Evolutionary conservation across 2,329 filamentous ascomycete species (phyloP).

Genomic region (Blastomyces parvus): DNA sequence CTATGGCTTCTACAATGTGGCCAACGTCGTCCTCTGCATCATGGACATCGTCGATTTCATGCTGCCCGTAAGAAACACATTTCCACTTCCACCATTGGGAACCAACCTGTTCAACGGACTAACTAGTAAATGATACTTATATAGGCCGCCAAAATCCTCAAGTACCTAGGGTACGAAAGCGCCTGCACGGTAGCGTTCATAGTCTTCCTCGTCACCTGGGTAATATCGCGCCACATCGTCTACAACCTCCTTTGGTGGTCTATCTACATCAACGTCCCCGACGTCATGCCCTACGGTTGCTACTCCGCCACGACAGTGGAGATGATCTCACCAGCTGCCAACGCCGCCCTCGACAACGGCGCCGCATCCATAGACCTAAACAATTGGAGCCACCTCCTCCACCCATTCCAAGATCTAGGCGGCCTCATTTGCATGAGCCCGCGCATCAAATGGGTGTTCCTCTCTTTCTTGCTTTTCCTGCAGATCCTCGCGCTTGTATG

Average conservation of each 20-base stretch:
- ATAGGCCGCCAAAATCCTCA: conserved; percentile 82
- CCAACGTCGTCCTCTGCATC: conserved; percentile 76
- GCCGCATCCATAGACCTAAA: background rate
- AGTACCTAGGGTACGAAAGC: conserved; percentile 69
- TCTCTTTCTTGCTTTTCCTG: conserved; percentile 64
- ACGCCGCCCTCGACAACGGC: conserved; percentile 16
- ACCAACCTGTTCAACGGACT: background rate
- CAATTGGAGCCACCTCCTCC: conserved; percentile 54
- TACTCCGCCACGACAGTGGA: conserved; percentile 45
- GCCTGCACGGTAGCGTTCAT: conserved; percentile 77
- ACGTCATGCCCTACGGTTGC: conserved; percentile 58
- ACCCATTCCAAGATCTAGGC: conserved; percentile 61
- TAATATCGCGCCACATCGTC: conserved; percentile 69
- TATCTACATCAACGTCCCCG: conserved; percentile 57
- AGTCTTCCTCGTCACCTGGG: conserved; percentile 77
- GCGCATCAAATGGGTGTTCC: conserved; percentile 64
- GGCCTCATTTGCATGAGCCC: conserved; percentile 73
- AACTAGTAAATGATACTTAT: conserved; percentile 9
- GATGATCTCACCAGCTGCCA: conserved; percentile 23
- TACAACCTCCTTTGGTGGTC: conserved; percentile 77
- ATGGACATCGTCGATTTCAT: conserved; percentile 93
- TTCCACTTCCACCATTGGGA: background rate
- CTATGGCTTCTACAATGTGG: conserved; percentile 78
- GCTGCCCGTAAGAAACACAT: conserved; percentile 59
- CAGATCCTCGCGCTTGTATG: conserved; percentile 75